phyloP scores from a whole-genome alignment of 2,329 filamentous ascomycete genomes.

The Metarhizium album region DNA sequence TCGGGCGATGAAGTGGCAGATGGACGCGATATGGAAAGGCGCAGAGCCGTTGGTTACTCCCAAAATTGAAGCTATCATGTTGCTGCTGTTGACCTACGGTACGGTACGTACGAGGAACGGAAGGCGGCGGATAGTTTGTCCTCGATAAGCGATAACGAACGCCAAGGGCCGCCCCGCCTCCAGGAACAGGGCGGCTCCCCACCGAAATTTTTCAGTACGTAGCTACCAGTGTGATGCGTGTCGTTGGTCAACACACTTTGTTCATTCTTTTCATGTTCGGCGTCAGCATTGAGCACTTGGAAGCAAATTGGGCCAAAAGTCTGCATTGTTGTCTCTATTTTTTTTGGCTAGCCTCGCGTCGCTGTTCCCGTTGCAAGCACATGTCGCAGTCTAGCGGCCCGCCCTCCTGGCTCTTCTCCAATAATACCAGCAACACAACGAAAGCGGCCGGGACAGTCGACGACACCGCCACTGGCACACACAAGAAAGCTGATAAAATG shows the following conservation, averaged over 20 bases:
- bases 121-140: conserved; percentile 9
- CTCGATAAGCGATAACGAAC: conserved; percentile 11
- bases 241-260: neutral
- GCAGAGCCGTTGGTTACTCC: neutral
- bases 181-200: conserved; percentile 2
- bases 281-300: neutral
- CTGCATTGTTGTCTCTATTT: neutral
- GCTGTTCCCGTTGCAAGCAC: conserved; percentile 7
- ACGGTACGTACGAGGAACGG: no score
- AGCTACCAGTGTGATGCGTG: neutral
- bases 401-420: conserved; percentile 34
- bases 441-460: neutral
- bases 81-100: no score
- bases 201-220: conserved; percentile 6
- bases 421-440: conserved; percentile 20
- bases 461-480: neutral
- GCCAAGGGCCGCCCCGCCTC: neutral
- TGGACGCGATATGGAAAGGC: neutral
- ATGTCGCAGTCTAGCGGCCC: conserved; percentile 23
- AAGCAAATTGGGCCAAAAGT: neutral
- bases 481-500: conserved; percentile 17
- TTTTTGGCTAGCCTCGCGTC: conserved; percentile 4
- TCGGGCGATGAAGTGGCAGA: neutral
- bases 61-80: no score
- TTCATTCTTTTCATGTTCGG: neutral